Base-by-base conservation (phyloP, 257 asterid species). In the Vinca minor region DNA sequence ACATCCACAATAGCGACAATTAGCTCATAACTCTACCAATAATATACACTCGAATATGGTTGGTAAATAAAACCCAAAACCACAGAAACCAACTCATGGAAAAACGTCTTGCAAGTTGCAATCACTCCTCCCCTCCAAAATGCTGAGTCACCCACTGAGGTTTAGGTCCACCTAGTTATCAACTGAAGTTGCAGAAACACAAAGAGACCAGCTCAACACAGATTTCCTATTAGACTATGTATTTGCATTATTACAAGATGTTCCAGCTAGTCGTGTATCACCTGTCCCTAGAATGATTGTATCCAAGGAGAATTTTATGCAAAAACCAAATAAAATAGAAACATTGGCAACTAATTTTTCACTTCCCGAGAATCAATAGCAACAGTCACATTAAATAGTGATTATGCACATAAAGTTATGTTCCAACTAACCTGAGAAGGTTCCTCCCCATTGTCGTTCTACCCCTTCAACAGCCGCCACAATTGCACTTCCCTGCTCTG, bases 391-490 rank as follows among this genome's bases (percentile, higher is more conserved):
- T 34, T 41, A 29, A 41, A 11, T 39, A 58, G 71, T 47, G 49
- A 58, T 6, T 12, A 32, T 50, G 26, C 17, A 17, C 3, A 9
- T 26, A 29, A 38, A 53, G 34, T 32, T 13, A n/a, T 8, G n/a
- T 59, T 41, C 56, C 59, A 73, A 85, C 92, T 71, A 64, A 88
- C 98, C 95, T 25, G 94, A 64, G 34, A 85, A 83, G 77, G 80
- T 87, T 85, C 82, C 81, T 58, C 98, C 95, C 71, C 80, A 87
- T 72, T 87, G 98, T 32, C 95, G 93, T 73, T 92, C 95, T 68
- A 92, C 95, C 55, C 96, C 98, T 89, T 92, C 96, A 71, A 89
- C 97, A 67, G 98, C 96, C 1, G 96, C 96, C 28, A 96, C 98
- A 74, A 92, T 85, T 39, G 96, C 98, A 75, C 88, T 92, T 64